A percentile compares a stretch with the other conserved stretches of the same genome.
These are phyloP conservation scores for Brachypodium distachyon DNA, from an alignment of 202 grass and related monocot genomes.

Conservation along the genomic window DNA sequence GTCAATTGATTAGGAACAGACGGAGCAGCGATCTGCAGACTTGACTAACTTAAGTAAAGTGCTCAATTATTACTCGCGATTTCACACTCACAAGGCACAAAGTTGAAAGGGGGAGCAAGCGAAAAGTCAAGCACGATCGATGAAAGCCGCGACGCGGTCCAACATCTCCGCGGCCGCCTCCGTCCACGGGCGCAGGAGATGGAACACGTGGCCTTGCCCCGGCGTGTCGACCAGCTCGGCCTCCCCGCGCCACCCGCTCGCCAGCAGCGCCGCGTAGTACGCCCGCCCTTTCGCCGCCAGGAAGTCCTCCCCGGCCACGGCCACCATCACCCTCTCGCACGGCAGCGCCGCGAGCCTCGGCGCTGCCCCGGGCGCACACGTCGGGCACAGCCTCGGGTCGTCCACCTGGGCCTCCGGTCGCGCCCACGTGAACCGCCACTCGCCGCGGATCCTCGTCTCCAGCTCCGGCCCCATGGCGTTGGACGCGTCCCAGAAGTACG, in stretches of 20 bases:
- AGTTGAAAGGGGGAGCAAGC: neutral
- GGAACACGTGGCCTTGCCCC: constrained; percentile 40
- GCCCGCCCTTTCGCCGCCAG: constrained; percentile 43
- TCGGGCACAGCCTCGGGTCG: constrained; percentile 37
- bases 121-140: constrained; percentile 12
- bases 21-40: too few species aligned
- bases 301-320: constrained; percentile 47
- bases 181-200: constrained; percentile 15
- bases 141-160: constrained; percentile 31
- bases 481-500: constrained; percentile 53
- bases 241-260: constrained; percentile 45
- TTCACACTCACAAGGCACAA: too few species aligned
- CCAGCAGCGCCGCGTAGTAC: constrained; percentile 29
- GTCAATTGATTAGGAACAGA: too few species aligned
- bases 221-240: constrained; percentile 41
- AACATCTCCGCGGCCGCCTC: constrained; percentile 22
- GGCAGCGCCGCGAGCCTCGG: constrained; percentile 20
- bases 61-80: too few species aligned
- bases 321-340: constrained; percentile 29
- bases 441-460: constrained; percentile 9
- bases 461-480: constrained; percentile 1
- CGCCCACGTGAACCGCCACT: constrained; percentile 49
- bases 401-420: constrained; percentile 21
- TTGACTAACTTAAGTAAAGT: too few species aligned
- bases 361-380: neutral